phyloP scores from a whole-genome alignment of 2,329 filamentous ascomycete species.

The Shiraia bambusicola region DNA sequence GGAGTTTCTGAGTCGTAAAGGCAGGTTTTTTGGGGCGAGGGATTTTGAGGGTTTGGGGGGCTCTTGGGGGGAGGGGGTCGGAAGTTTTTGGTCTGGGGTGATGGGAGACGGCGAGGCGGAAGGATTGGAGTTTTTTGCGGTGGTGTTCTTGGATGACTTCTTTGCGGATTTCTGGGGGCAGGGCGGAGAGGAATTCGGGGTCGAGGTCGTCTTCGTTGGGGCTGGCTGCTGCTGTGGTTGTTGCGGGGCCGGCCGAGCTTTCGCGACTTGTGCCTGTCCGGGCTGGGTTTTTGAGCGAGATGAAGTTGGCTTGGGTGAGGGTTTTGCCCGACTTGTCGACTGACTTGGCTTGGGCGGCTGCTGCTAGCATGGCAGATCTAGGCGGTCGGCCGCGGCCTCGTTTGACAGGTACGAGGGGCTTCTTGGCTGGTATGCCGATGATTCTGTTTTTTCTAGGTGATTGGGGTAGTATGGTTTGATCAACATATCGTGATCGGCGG shows the following conservation, averaged over 20 bases:
- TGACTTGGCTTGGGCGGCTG: slow-evolving; percentile 54
- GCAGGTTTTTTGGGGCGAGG: slow-evolving; percentile 57
- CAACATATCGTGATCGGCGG: slow-evolving; percentile 38
- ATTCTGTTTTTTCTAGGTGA: slow-evolving; percentile 55
- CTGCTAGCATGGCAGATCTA: slow-evolving; percentile 43
- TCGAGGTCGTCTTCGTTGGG: slow-evolving; percentile 27
- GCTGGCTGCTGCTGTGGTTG: slow-evolving; percentile 27
- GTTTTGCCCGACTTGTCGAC: slow-evolving; percentile 31
- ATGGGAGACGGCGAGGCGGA: slow-evolving; percentile 32
- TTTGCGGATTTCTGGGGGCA: slow-evolving; percentile 66
- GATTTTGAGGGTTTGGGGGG: slow-evolving; percentile 42
- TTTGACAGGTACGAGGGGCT: slow-evolving; percentile 60
- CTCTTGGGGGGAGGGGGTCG: slow-evolving; percentile 21
- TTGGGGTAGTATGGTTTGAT: slow-evolving; percentile 42
- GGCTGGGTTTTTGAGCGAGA: slow-evolving; percentile 43
- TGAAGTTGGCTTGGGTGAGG: slow-evolving; percentile 74
- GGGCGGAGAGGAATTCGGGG: slow-evolving; percentile 73
- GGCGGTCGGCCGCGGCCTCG: slow-evolving; percentile 62
- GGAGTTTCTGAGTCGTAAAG: slow-evolving; percentile 62
- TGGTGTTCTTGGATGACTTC: slow-evolving; percentile 77
- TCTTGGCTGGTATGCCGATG: slow-evolving; percentile 53
- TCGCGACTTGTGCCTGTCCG: slow-evolving; percentile 15
- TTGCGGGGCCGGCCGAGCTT: slow-evolving; percentile 19
- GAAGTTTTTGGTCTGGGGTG: slow-evolving; percentile 17
- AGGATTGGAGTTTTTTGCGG: slow-evolving; percentile 27